phyloP scores from a whole-genome alignment of 1,284 basidiomycete species.

The Chalciporus sp. region DNA sequence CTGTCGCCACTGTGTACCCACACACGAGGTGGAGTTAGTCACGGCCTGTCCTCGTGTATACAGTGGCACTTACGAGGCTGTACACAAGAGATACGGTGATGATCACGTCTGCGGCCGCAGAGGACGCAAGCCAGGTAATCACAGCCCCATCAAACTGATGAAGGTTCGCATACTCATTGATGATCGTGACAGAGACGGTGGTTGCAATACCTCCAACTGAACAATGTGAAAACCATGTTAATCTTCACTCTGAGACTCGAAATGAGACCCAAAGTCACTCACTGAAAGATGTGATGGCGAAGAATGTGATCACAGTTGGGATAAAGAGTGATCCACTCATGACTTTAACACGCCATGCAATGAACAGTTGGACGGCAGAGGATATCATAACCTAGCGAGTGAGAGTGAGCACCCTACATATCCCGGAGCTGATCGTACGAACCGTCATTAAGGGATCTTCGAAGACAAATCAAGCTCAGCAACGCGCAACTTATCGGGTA shows the following conservation, averaged over 20 bases:
- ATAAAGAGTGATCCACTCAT: constrained; percentile 45
- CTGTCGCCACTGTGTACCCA: constrained; percentile 6
- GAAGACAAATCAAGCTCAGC: neutral
- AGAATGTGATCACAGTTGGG: constrained; percentile 37
- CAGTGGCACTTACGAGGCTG: constrained; percentile 40
- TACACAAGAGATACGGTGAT: constrained; percentile 49
- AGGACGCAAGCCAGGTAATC: constrained; percentile 50
- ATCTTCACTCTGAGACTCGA: neutral
- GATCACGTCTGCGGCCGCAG: constrained; percentile 46
- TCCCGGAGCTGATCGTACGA: neutral
- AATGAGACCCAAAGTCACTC: constrained; percentile 5
- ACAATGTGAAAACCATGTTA: neutral
- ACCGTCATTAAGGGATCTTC: constrained; percentile 25
- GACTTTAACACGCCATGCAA: constrained; percentile 50
- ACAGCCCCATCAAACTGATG: constrained; percentile 38
- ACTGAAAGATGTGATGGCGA: constrained; percentile 45
- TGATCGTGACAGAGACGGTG: constrained; percentile 28
- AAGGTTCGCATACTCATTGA: constrained; percentile 14
- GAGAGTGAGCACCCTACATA: neutral
- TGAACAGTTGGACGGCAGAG: constrained; percentile 54
- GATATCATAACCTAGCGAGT: constrained; percentile 45
- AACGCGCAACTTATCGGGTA: neutral
- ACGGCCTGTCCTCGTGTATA: too few species aligned
- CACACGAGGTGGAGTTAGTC: neutral
- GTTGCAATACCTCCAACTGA: constrained; percentile 51